phyloP scores from a whole-genome alignment of 2,329 filamentous ascomycete species.

The Onygenales sp. region DNA sequence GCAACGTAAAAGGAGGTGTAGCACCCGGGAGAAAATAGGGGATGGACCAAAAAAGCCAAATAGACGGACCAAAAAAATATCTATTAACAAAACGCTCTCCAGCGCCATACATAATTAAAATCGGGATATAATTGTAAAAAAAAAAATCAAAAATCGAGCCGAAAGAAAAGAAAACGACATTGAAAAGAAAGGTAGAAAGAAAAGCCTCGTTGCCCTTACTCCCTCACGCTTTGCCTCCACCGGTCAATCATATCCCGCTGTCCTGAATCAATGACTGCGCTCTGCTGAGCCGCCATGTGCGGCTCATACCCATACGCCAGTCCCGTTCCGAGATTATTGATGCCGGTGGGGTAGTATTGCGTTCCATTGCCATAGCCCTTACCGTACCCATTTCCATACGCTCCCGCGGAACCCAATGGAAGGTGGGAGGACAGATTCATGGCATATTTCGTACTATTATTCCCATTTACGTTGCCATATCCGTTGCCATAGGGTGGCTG shows the following conservation, averaged over 20 bases:
- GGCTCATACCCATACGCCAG: neutral
- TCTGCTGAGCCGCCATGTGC: slow-evolving; percentile 2
- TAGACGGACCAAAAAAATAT: no score
- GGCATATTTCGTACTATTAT: neutral
- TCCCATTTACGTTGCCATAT: neutral
- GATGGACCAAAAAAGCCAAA: no score
- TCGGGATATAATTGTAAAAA: neutral
- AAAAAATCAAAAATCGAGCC: slow-evolving; percentile 7
- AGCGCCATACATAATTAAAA: no score
- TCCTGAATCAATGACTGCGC: slow-evolving; percentile 33
- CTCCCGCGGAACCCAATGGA: neutral
- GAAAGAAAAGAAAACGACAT: neutral
- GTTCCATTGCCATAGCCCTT: slow-evolving; percentile 15
- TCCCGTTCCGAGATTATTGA: slow-evolving; percentile 1
- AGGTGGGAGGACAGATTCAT: slow-evolving; percentile 1
- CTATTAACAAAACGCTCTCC: no score
- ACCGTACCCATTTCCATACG: neutral
- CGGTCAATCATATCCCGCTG: slow-evolving; percentile 51
- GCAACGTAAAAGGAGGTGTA: no score
- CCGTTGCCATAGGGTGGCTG: neutral
- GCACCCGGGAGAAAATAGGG: no score
- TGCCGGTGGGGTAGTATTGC: no score
- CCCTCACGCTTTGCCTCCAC: slow-evolving; percentile 43
- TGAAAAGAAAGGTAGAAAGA: neutral
- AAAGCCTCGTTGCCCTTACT: neutral